Base-by-base conservation (phyloP, 768 basidiomycete genomes). In the Lactarius evosmus region DNA sequence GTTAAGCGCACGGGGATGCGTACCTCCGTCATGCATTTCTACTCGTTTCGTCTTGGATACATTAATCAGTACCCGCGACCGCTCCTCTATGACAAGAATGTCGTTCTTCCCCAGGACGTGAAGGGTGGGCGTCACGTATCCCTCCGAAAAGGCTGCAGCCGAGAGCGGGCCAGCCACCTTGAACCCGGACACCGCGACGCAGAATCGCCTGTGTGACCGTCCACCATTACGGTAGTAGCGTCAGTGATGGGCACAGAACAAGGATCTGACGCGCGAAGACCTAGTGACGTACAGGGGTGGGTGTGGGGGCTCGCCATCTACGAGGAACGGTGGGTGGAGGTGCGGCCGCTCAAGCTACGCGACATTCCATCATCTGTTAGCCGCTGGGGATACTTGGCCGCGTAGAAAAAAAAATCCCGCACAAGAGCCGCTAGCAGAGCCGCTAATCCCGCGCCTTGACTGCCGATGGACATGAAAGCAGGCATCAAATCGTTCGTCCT, bases 1-100 rank as follows among this genome's bases (percentile, higher is more conserved):
- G 19, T 11, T 22, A 25, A 44, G n/a, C 38, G 30, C 32, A 56
- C 1, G 22, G 16, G 33, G 27, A 57, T 2, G 51, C 86, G 33
- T 61, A 92, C 93, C 93, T 58, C 93, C 93, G 29, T 85, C 84
- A 62, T 95, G 93, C 67, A 80, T 81, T 71, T 91, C 91, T 9
- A 94, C 81, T 12, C 91, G 80, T 33, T 79, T 78, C 52, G 82
- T 81, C 2, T 72, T 70, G 32, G 88, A 87, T 11, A 82, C 74
- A 7, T 79, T 77, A 17, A 90, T 73, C 6, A 93, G 75, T 17
- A 73, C 71, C 63, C 78, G 79, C 0, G 89, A 83, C 34, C 91
- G 82, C 70, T 91, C 89, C 71, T 83, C 82, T 12, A 81, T 72
- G 12, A 95, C 88, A 27, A 95, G 80, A 12, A 89, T 81, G 67